Conservation (phyloP, 2,329 filamentous ascomycete genomes). For the Chrysoporthe deuterocubensis region DNA sequence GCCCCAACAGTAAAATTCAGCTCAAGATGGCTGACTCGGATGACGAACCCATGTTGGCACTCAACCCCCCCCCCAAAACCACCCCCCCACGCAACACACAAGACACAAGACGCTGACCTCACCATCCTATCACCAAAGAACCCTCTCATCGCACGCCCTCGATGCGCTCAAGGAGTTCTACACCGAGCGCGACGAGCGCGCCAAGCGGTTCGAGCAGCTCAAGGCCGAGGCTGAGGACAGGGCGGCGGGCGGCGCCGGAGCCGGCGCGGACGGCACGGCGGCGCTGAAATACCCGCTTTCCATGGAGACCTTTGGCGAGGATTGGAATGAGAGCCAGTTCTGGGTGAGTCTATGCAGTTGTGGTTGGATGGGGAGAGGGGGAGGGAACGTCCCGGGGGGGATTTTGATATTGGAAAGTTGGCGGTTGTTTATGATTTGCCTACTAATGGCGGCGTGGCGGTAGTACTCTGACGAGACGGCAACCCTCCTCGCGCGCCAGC, state of each 20-base stretch:
- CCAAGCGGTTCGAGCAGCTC: constrained; percentile 70
- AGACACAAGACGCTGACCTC: neutral
- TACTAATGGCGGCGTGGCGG: neutral
- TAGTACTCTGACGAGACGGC: constrained; percentile 77
- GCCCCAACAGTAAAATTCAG: neutral
- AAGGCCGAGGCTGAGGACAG: constrained; percentile 64
- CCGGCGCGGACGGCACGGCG: constrained; percentile 12
- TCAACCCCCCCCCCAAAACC: neutral
- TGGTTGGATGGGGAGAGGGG: constrained; percentile 3
- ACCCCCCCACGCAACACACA: neutral
- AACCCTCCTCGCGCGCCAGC: constrained; percentile 61
- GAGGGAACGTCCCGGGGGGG: no score
- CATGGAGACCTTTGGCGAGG: constrained; percentile 76
- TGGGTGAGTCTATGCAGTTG: constrained; percentile 62
- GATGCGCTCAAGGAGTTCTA: constrained; percentile 76
- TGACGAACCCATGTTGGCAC: constrained; percentile 54
- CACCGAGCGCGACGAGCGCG: constrained; percentile 68
- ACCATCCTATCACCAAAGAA: constrained; percentile 42
- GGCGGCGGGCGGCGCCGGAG: constrained; percentile 24
- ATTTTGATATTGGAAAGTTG: no score
- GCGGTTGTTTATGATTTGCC: neutral
- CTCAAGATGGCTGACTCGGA: constrained; percentile 42
- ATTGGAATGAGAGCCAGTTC: constrained; percentile 85
- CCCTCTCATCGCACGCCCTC: constrained; percentile 68
- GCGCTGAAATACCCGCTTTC: constrained; percentile 40